Evolutionary conservation across 371 early-diverging fungal genomes (phyloP).

Genomic region (Lichtheimia corymbifera): DNA sequence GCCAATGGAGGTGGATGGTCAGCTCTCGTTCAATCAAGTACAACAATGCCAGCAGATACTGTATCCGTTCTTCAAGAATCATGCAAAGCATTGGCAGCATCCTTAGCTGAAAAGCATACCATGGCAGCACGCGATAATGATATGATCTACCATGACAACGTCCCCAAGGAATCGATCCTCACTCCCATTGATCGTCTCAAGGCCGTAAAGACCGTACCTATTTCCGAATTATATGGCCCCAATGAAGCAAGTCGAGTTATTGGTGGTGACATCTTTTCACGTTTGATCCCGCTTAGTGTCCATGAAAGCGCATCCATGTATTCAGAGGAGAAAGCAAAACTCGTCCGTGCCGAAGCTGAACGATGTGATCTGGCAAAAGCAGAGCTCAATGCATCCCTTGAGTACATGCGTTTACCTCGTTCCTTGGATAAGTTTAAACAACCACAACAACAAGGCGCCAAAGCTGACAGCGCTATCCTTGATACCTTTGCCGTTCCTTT

Average conservation of each 20-base stretch:
- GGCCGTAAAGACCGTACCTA: conserved; percentile 76
- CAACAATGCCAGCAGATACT: conserved; percentile 54
- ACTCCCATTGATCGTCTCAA: conserved; percentile 81
- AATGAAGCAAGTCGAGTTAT: conserved; percentile 74
- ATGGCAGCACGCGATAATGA: conserved; percentile 87
- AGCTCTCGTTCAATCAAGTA: conserved; percentile 32
- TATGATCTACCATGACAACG: conserved; percentile 89
- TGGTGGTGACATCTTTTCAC: conserved; percentile 85
- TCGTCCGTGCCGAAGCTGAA: conserved; percentile 80
- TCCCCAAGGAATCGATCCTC: conserved; percentile 79
- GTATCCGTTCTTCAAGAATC: conserved; percentile 65
- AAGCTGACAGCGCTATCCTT: conserved; percentile 11
- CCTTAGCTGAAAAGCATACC: conserved; percentile 62
- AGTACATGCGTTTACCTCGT: conserved; percentile 83
- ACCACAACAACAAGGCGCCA: conserved; percentile 14
- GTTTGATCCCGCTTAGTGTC: conserved; percentile 87
- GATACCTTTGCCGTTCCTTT: conserved; percentile 59
- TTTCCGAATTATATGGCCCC: conserved; percentile 70
- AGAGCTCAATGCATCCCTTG: conserved; percentile 85
- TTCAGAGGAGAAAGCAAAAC: conserved; percentile 92
- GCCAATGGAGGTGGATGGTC: conserved; percentile 61
- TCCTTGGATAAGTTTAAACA: conserved; percentile 70
- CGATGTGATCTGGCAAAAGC: conserved; percentile 79
- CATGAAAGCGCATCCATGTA: conserved; percentile 92
- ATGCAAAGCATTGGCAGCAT: conserved; percentile 57